Base-by-base conservation (phyloP, 1,284 basidiomycete species). In the Marasmius fiardii region DNA sequence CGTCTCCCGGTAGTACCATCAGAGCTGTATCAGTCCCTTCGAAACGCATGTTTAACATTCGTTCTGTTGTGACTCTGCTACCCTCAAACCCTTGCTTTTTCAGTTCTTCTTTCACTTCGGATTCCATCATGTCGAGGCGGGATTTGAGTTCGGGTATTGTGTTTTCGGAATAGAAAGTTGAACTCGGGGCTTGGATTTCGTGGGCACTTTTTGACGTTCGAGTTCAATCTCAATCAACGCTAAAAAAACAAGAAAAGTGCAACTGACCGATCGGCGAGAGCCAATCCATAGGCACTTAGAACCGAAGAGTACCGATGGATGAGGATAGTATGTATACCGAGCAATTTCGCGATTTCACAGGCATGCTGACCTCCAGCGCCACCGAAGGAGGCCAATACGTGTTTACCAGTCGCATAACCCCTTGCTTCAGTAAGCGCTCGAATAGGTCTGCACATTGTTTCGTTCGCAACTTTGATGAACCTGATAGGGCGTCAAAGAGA, bases 401-500 rank as follows among this genome's bases (percentile, higher is more conserved):
- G 95, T 64, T 86, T 88, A 1, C 84, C 82, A 0, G 91, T 90
- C 2, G 90, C 89, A 69, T 93, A 86, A 4, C 95, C 95, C 48
- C 92, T 77, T 1, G 92, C 93, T 71, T 96, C 95, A 0, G 95
- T 98, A 58, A 98, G 71, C 1, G 95, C 88, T 6, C 95, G 85
- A 58, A 98, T 97, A 1, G 95, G 95, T 44, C 95, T 77, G 63
- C 88, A 90, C 94, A 97, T 97, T 0, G 91, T 92, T 73, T 94
- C 92, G 60, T 94, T 95, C 11, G 92, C 92, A n/a, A 95, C 90
- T 65, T 92, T 92, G 74, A 95, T 90, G 68, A 94, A 95, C 1
- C 89, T 90, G 51, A 37, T n/a, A 24, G 2, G 14, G 18, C 43
- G 43, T 51, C 33, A 52, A 16, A 16, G 26, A 14, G 31, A 16